These are phyloP conservation scores for Suillus subaureus DNA, from an alignment of 768 basidiomycete species.

Conservation along the genomic window DNA sequence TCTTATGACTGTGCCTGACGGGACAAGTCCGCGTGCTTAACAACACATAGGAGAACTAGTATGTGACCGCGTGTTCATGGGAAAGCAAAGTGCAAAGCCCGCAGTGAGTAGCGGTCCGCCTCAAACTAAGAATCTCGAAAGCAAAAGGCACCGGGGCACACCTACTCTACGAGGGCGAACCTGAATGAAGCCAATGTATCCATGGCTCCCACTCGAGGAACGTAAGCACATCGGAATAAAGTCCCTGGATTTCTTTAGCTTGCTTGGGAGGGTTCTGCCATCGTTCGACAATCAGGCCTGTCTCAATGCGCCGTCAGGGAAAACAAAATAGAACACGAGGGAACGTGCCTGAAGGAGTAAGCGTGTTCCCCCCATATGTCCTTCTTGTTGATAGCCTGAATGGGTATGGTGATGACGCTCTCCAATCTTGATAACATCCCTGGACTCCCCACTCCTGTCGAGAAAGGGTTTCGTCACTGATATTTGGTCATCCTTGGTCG, in stretches of 20 bases:
- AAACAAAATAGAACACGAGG: constrained; percentile 24
- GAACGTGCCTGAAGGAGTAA: constrained; percentile 52
- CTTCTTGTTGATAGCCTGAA: constrained; percentile 58
- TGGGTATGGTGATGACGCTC: constrained; percentile 59
- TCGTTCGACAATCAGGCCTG: constrained; percentile 59
- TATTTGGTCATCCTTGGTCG: constrained; percentile 49
- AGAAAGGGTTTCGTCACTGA: constrained; percentile 44
- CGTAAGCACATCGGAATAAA: constrained; percentile 56
- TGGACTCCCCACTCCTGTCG: constrained; percentile 34
- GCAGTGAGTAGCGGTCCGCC: constrained; percentile 17
- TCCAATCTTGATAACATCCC: constrained; percentile 40
- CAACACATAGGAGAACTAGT: constrained; percentile 1
- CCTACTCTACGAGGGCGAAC: constrained; percentile 64
- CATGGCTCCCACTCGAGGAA: constrained; percentile 60
- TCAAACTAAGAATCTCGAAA: background rate
- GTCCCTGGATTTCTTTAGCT: constrained; percentile 46
- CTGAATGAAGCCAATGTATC: constrained; percentile 64
- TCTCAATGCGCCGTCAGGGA: constrained; percentile 23
- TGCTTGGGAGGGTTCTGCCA: constrained; percentile 46
- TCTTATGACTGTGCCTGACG: constrained; percentile 7
- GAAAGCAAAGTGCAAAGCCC: constrained; percentile 14
- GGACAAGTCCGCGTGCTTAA: background rate
- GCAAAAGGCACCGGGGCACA: constrained; percentile 18
- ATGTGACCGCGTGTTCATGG: constrained; percentile 12
- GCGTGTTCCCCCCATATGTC: constrained; percentile 70